Evolutionary conservation across 768 basidiomycete species (phyloP).

Genomic region (Pisolithus sp.): DNA sequence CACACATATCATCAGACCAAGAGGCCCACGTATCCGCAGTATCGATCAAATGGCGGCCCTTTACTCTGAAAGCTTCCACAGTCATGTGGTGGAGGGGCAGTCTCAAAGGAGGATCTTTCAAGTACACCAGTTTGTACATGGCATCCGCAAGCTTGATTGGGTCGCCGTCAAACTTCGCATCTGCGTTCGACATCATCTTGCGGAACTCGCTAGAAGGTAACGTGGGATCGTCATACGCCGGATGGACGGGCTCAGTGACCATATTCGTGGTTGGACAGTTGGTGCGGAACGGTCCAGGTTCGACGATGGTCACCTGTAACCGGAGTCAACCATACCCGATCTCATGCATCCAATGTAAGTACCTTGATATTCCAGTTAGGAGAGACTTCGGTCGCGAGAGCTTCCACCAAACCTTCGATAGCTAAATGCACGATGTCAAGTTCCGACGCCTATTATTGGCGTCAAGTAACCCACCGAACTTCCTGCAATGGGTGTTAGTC

Average conservation of each 20-base stretch:
- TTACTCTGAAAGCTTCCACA: background rate
- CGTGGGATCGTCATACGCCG: slow-evolving; percentile 8
- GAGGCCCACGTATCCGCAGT: slow-evolving; percentile 12
- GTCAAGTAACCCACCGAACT: slow-evolving; percentile 8
- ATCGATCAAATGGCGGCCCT: slow-evolving; percentile 6
- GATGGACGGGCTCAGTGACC: slow-evolving; percentile 3
- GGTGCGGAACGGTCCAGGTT: slow-evolving; percentile 7
- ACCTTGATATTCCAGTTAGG: slow-evolving; percentile 21
- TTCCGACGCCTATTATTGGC: background rate
- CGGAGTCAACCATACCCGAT: background rate
- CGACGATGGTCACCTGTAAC: slow-evolving; percentile 2
- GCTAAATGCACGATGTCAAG: background rate
- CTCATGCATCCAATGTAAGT: background rate
- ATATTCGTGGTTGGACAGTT: background rate
- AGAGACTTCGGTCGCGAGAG: slow-evolving; percentile 9
- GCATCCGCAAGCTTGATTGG: slow-evolving; percentile 11
- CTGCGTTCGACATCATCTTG: background rate
- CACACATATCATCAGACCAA: slow-evolving; percentile 14
- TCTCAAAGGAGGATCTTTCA: slow-evolving; percentile 13
- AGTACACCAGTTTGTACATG: slow-evolving; percentile 2
- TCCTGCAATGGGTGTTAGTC: slow-evolving; percentile 5
- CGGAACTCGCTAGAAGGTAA: slow-evolving; percentile 1
- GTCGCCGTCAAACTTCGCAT: slow-evolving; percentile 6
- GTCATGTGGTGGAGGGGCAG: slow-evolving; percentile 7
- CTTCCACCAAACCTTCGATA: slow-evolving; percentile 12